A percentile compares a stretch with the other conserved stretches of the same genome.
Conservation (phyloP, 2,329 filamentous ascomycete species). For the Ceratocystis cubensis region DNA sequence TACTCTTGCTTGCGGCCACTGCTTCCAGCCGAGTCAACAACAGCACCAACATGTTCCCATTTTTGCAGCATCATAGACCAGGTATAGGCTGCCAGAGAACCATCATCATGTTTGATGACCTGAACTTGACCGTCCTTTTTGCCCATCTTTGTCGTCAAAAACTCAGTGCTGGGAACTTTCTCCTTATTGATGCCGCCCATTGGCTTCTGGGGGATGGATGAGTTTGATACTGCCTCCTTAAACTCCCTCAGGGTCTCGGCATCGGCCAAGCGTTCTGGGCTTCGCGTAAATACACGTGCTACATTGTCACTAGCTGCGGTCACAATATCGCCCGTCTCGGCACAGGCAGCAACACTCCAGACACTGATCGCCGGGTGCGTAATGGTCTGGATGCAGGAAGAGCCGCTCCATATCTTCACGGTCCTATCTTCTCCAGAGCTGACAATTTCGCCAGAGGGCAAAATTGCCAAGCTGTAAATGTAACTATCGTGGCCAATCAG, state of each 20-base stretch:
- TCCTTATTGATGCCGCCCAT: constrained; percentile 80
- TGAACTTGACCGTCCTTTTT: constrained; percentile 95
- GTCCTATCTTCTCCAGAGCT: constrained; percentile 94
- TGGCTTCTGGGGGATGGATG: constrained; percentile 78
- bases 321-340: constrained; percentile 80
- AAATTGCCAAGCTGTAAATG: constrained; percentile 69
- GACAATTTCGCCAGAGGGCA: constrained; percentile 76
- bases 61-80: constrained; percentile 63
- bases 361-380: constrained; percentile 95
- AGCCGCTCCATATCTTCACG: constrained; percentile 72
- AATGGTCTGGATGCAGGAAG: constrained; percentile 82
- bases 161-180: constrained; percentile 77
- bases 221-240: constrained; percentile 67
- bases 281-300: constrained; percentile 71
- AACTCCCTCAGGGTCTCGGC: constrained; percentile 58
- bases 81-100: constrained; percentile 71
- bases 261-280: constrained; percentile 55
- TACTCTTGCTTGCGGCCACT: constrained; percentile 66
- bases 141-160: constrained; percentile 65
- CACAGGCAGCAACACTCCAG: constrained; percentile 77
- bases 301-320: constrained; percentile 82
- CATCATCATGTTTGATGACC: constrained; percentile 74
- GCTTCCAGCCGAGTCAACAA: constrained; percentile 78
- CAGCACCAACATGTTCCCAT: constrained; percentile 86
- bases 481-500: constrained; percentile 86